phyloP scores from a whole-genome alignment of 495 filamentous ascomycete species.

The Oleoguttula mirabilis region DNA sequence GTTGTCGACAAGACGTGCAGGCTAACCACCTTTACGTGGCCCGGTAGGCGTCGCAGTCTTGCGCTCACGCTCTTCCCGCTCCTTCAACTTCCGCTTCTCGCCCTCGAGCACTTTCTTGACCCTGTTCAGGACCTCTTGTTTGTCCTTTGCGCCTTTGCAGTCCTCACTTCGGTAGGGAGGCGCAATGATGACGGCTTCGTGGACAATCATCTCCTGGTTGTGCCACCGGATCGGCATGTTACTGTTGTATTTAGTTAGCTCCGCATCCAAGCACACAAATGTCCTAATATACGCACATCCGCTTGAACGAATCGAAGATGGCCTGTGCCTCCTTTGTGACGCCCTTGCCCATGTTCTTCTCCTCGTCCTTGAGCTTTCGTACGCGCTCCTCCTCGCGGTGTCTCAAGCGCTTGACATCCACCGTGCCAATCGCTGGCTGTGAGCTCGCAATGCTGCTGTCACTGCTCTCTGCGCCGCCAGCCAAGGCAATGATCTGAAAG shows the following conservation, averaged over 20 bases:
- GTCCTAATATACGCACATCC: slow-evolving; percentile 42
- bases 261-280: too few relatives aligned
- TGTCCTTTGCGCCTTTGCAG: slow-evolving; percentile 41
- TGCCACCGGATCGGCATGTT: slow-evolving; percentile 51
- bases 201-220: slow-evolving; percentile 49
- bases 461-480: slow-evolving; percentile 13
- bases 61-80: slow-evolving; percentile 15
- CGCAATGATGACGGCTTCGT: slow-evolving; percentile 50
- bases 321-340: slow-evolving; percentile 58
- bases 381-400: slow-evolving; percentile 43
- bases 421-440: slow-evolving; percentile 30
- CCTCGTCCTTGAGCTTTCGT: slow-evolving; percentile 41
- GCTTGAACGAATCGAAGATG: slow-evolving; percentile 52
- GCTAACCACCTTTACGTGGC: slow-evolving; percentile 29
- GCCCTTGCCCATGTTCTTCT: slow-evolving; percentile 45
- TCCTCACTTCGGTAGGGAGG: slow-evolving; percentile 50
- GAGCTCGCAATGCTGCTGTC: slow-evolving; percentile 12
- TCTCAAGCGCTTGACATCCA: slow-evolving; percentile 43
- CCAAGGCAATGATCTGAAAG: slow-evolving; percentile 40
- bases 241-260: slow-evolving; percentile 5
- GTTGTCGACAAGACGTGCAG: too few relatives aligned
- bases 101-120: slow-evolving; percentile 52
- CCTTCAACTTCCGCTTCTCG: slow-evolving; percentile 23
- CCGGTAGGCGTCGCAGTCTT: slow-evolving; percentile 24
- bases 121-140: slow-evolving; percentile 39